Evolutionary conservation across 371 early-diverging fungal genomes (phyloP).

Genomic region (Rhizopus arrhizus): DNA sequence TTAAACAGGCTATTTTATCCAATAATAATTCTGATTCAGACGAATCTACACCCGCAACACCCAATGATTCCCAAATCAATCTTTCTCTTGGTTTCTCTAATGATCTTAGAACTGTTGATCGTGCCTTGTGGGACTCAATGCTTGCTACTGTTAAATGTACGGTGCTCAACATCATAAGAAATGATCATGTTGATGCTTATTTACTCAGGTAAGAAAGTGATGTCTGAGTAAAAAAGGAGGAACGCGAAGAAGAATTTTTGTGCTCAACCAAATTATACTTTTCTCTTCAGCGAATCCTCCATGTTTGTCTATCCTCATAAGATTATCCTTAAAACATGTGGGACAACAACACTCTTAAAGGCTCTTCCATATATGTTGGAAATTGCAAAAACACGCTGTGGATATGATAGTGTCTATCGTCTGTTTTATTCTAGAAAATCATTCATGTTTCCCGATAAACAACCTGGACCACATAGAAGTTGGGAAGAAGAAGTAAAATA

Average conservation of each 20-base stretch:
- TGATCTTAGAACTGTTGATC: conserved; percentile 79
- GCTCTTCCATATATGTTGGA: conserved; percentile 84
- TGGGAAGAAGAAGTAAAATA: conserved; percentile 89
- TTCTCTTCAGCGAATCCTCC: conserved; percentile 80
- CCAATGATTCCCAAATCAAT: conserved; percentile 26
- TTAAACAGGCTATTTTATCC: conserved; percentile 7
- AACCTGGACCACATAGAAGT: conserved; percentile 83
- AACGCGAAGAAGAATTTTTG: not conserved
- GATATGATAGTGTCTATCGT: conserved; percentile 75
- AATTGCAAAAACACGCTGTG: conserved; percentile 73
- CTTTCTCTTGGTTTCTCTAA: conserved; percentile 29
- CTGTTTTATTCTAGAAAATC: conserved; percentile 95
- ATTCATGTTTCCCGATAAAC: conserved; percentile 94
- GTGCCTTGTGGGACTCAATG: conserved; percentile 86
- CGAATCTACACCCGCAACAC: conserved; percentile 33
- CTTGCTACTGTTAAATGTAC: conserved; percentile 90
- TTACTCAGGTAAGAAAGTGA: conserved; percentile 68
- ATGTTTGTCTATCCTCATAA: conserved; percentile 96
- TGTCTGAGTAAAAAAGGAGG: conserved; percentile 5
- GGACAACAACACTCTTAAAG: conserved; percentile 90
- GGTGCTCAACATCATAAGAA: conserved; percentile 80
- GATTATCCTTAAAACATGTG: conserved; percentile 95
- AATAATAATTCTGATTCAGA: conserved; percentile 40
- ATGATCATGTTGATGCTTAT: conserved; percentile 85
- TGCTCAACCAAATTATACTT: conserved; percentile 4